Evolutionary conservation across 179 eudicot genomes (phyloP).

Genomic region (Beta lomatogona): DNA sequence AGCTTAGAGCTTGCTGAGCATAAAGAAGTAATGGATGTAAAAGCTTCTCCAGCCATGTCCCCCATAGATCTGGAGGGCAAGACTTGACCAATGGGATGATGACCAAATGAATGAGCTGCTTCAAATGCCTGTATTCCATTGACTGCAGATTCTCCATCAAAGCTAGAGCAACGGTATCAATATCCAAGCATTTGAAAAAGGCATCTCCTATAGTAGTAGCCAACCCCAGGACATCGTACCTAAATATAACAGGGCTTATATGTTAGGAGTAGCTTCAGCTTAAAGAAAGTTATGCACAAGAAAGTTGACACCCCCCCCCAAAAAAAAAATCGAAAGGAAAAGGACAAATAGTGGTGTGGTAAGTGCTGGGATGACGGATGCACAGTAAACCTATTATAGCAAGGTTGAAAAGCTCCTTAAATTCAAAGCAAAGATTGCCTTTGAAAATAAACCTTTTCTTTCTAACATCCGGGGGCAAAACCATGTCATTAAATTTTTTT

Average conservation of each 20-base stretch:
- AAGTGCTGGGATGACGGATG: too few relatives aligned
- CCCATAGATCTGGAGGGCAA: conserved; percentile 81
- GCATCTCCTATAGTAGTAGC: conserved; percentile 81
- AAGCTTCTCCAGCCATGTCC: conserved; percentile 75
- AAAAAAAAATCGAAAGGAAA: too few relatives aligned
- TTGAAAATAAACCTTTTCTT: too few relatives aligned
- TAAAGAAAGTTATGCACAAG: not conserved
- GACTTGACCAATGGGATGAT: conserved; percentile 69
- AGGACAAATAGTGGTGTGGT: too few relatives aligned
- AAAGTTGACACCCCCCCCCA: not conserved
- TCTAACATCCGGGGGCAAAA: too few relatives aligned
- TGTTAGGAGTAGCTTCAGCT: conserved; percentile 17
- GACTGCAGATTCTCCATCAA: conserved; percentile 79
- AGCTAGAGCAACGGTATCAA: conserved; percentile 58
- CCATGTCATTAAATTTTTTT: too few relatives aligned
- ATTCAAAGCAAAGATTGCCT: too few relatives aligned
- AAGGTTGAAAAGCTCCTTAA: too few relatives aligned
- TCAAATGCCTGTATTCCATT: conserved; percentile 91
- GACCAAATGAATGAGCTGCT: conserved; percentile 79
- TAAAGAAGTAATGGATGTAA: conserved; percentile 71
- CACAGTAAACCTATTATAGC: too few relatives aligned
- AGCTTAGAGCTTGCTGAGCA: conserved; percentile 63
- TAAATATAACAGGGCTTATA: conserved; percentile 27
- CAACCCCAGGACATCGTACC: conserved; percentile 92
- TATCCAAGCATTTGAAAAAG: conserved; percentile 69